Evolutionary conservation across 2,329 filamentous ascomycete species (phyloP), one percentile per base, ranked within the genome.

Genomic region (Hirsutella thompsonii): DNA sequence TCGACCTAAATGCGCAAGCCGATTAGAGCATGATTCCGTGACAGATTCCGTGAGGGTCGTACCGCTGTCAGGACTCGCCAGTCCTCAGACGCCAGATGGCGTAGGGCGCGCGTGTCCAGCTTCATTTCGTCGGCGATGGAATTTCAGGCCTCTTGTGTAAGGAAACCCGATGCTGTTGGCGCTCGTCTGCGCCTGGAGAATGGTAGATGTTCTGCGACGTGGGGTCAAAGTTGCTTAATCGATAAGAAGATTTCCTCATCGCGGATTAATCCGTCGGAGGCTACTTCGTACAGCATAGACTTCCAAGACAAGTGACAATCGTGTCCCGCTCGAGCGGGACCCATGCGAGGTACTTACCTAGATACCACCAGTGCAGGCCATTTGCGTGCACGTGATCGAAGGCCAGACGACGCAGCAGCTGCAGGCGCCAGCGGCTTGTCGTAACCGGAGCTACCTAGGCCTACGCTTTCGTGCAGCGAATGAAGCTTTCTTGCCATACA

Each of bases 51-150:
- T 13, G 45, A 47, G 29, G 21, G 37, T 63, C 78, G 47, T 80
- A 94, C 90, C 54, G 87, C 92, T 57, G 86, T 82, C 46, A 98
- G 81, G 47, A 95, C 89, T 52, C 84, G 79, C 87, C 93, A 98
- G 70, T 98, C 92, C 64, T 96, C 92, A 14, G 78, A 67, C 39
- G 84, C 82, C 60, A 98, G 76, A 64, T 98, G 90, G 59, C 93
- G 88, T 67, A 98, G 81, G 38, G 85, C 82, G 60, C 88, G 88
- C 38, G 90, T 89, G 60, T 98, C 88, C 60, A 98, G 79, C 70
- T 92, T 94, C 92, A 98, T 98, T 48, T 45, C 64, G 55, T 9
- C 13, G 29, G 39, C 9, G 14, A 13, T 10, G 21, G 26, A 13
- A 8, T 29, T 5, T 23, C 34, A 21, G 13, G 11, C 29, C 3